Evolutionary conservation across 225 moss, liverwort and hornwort genomes (phyloP), one percentile per base, ranked within the genome.

Genomic region (Pseudoscleropodium purum): DNA sequence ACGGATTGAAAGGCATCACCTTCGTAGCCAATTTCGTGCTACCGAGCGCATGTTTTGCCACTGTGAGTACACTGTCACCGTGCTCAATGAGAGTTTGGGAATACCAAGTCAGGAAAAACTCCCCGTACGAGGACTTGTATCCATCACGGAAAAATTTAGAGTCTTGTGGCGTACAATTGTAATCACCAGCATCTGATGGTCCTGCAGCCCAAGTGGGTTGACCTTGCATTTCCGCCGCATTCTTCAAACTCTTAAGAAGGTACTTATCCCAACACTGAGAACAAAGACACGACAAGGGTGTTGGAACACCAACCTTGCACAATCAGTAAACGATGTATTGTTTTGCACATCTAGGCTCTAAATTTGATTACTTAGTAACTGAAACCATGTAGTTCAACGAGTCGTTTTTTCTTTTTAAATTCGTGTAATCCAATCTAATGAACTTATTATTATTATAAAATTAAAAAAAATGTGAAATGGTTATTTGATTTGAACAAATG

Each of bases 21-120:
- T 97, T 97, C 10, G 94, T 94, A n/a, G 97, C 97, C 82, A 97
- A 92, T 86, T 96, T 96, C 43, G 92, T 90, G 51, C 75, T 91
- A 29, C 95, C 95, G 24, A 97, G 92, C 8, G 94, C 96, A 54
- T 90, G 93, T 73, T 93, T 93, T 21, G 97, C 97, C 57, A 94
- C 89, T 8, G 92, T 87, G 21, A 97, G 96, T 6, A 97, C 89
- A 63, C 83, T 92, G 68, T 96, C 91, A 18, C 97, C 96, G 27
- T 97, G 97, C 65, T 92, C 91, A 60, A 97, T 91, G 63, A 97
- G 96, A 17, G 92, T 85, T 24, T 89, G 60, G 9, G 96, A 91
- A 41, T 97, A 97, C 97, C 97, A 97, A 24, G 84, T 90, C 16
- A 97, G 87, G 49, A 97, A 97, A 88, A 96, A 96, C 20, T 94